Evolutionary conservation across 257 asterid genomes (phyloP).

Genomic region (Echium plantagineum): DNA sequence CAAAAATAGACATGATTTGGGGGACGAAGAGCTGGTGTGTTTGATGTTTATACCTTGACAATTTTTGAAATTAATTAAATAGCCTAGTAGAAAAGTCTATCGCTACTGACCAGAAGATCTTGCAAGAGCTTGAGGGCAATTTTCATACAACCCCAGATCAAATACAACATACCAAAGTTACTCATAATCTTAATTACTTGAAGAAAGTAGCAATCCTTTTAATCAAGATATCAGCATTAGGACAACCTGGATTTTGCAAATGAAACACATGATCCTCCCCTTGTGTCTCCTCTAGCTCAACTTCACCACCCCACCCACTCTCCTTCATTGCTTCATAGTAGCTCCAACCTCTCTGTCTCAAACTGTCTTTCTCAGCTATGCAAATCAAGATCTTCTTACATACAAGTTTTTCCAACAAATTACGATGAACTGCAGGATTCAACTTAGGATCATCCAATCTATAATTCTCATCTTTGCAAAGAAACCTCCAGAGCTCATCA

Average conservation of each 20-base stretch:
- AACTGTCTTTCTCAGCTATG: conserved; percentile 40
- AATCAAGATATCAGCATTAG: conserved; percentile 27
- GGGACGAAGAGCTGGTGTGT: too few relatives aligned
- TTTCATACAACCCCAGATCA: too few relatives aligned
- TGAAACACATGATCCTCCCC: conserved; percentile 62
- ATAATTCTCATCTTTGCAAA: conserved; percentile 6
- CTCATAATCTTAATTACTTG: not conserved
- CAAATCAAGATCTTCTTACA: conserved; percentile 42
- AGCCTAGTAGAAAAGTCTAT: too few relatives aligned
- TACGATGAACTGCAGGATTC: conserved; percentile 51
- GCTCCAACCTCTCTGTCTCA: conserved; percentile 36
- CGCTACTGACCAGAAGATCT: too few relatives aligned
- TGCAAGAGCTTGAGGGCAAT: too few relatives aligned
- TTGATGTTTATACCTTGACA: too few relatives aligned
- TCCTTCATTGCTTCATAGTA: conserved; percentile 51
- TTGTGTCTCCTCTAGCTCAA: conserved; percentile 40
- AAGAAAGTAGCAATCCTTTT: conserved; percentile 21
- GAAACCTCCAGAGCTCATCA: conserved; percentile 33
- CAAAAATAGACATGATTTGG: too few relatives aligned
- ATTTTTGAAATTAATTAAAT: too few relatives aligned
- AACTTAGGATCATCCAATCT: conserved; percentile 50
- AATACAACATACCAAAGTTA: too few relatives aligned
- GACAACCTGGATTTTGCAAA: conserved; percentile 12
- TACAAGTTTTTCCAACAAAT: conserved; percentile 31
- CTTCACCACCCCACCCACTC: conserved; percentile 53